Base-by-base conservation (phyloP, 225 moss, liverwort and hornwort genomes). In the Marchantia polymorpha region DNA sequence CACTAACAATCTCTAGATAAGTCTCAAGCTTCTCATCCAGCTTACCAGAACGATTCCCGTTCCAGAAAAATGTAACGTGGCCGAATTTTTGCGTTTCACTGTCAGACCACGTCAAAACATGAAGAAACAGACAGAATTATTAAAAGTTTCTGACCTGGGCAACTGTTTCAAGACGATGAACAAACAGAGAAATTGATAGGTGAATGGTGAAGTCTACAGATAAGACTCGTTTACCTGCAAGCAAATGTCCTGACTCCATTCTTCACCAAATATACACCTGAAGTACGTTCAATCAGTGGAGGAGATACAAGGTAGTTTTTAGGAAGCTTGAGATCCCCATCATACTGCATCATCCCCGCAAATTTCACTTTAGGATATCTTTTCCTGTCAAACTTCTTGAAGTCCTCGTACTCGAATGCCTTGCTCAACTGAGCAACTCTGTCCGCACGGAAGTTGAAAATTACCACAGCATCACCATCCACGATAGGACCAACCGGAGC, bases 41-140 rank as follows among this genome's bases (percentile, higher is more conserved):
- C 79, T 92, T 94, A 47, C 92, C 91, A 51, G 92, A 92, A 56
- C 94, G 90, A 61, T 94, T 94, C 3, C 92, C 92, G 76, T 94
- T 94, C 94, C 94, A 94, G 80, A 92, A 94, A 70, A 94, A 94
- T 46, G 94, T 94, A 20, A 94, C 94, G 74, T 94, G 92, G 10
- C 94, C 94, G 58, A 94, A 92, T 78, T 94, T 94, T 71, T 94
- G 94, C 0, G 94, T 94, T 81, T 94, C 94, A 77, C 92, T 94
- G 94, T 71, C 72, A 86, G 50, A 51, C 29, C 64, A 64, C 64
- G 22, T n/a, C 22, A 20, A 7, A 25, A 64, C 64, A 23, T 3
- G n/a, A 64, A 64, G n/a, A 20, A 64, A 64, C 64, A 64, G 20
- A 8, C 19, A 56, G 7, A 46, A 39, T 6, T 10, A 2, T 1